Conservation (phyloP, 1,139 yeast species). For the Candida tetrigidarum region DNA sequence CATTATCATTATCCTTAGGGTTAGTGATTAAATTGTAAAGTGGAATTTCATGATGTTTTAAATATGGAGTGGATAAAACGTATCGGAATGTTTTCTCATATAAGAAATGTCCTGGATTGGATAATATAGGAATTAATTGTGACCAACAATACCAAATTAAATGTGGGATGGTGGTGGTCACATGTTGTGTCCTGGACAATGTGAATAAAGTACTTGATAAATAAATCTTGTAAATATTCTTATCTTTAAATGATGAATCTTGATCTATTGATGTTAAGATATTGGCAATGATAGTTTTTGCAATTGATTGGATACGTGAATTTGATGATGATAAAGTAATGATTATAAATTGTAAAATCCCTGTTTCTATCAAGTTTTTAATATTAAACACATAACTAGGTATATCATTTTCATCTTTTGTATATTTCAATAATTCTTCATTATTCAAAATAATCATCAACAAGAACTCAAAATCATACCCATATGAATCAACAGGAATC, state of each 20-base stretch:
- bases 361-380: constrained; percentile 60
- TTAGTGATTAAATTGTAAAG: constrained; percentile 53
- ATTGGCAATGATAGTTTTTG: constrained; percentile 46
- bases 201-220: constrained; percentile 65
- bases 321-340: constrained; percentile 45
- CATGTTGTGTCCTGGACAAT: constrained; percentile 22
- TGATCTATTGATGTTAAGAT: constrained; percentile 36
- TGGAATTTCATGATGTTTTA: constrained; percentile 67
- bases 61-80: constrained; percentile 58
- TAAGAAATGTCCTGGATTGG: constrained; percentile 71
- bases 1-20: constrained; percentile 45
- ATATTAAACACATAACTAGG: constrained; percentile 47
- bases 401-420: constrained; percentile 24
- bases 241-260: constrained; percentile 54
- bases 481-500: constrained; percentile 18
- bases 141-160: constrained; percentile 52
- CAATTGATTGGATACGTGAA: constrained; percentile 21
- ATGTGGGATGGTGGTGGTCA: constrained; percentile 43
- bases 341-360: constrained; percentile 60
- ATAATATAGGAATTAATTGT: constrained; percentile 57
- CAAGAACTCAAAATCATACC: constrained; percentile 67
- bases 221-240: constrained; percentile 57
- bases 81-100: constrained; percentile 71
- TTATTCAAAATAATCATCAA: constrained; percentile 60
- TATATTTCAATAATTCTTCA: constrained; percentile 56